phyloP scores from a whole-genome alignment of 208 protist species.

The Crithidia bombi region DNA sequence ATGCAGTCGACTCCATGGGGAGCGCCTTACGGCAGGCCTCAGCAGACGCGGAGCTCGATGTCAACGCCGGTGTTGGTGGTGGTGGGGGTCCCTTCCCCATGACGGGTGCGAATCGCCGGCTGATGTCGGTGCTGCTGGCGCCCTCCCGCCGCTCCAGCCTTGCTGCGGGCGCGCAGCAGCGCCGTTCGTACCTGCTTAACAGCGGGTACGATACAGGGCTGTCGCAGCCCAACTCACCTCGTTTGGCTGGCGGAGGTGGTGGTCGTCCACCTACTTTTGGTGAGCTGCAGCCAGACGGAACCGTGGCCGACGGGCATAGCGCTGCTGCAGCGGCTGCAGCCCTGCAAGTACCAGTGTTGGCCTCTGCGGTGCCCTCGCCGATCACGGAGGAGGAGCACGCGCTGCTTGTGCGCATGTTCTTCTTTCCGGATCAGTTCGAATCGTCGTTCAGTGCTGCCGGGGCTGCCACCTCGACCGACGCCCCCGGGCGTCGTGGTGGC shows the following conservation, averaged over 20 bases:
- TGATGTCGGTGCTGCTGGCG: conserved; percentile 22
- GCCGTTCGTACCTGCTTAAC: conserved; percentile 3
- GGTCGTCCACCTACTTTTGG: background rate
- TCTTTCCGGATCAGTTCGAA: conserved; percentile 56
- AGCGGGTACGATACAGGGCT: background rate
- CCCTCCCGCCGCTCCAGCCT: conserved; percentile 22
- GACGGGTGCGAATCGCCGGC: conserved; percentile 2
- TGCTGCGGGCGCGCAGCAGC: conserved; percentile 2
- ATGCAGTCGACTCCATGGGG: background rate
- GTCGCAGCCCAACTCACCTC: conserved; percentile 1
- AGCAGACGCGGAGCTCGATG: conserved; percentile 13
- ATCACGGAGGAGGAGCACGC: conserved; percentile 61
- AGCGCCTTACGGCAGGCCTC: conserved; percentile 16
- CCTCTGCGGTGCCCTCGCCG: conserved; percentile 8
- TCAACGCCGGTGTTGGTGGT: background rate
- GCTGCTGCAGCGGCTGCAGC: background rate
- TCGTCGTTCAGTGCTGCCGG: background rate
- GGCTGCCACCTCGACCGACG: background rate
- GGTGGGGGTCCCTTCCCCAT: background rate
- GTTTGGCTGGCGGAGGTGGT: background rate
- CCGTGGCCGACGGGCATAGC: background rate
- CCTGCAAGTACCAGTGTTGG: background rate
- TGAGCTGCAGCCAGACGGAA: background rate
- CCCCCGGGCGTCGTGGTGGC: background rate
- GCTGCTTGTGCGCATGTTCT: conserved; percentile 55